Conservation (phyloP, 139 green algal species). For the Edaphochlamys debaryana region DNA sequence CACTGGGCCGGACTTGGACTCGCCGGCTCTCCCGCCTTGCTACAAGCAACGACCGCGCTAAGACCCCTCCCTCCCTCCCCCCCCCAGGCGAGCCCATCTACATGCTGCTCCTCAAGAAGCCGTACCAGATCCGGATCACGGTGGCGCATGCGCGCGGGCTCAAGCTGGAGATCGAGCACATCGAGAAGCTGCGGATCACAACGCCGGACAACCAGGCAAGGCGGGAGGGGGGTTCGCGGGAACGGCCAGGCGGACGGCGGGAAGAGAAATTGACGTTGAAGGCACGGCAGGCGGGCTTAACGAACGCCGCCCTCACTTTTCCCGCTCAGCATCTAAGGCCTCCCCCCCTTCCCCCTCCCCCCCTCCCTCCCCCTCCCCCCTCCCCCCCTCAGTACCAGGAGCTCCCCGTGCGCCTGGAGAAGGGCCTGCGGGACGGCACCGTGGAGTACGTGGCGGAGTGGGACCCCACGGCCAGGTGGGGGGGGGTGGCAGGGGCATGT, state of each 20-base stretch:
- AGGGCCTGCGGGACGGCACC: slow-evolving; percentile 19
- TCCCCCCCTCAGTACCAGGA: neutral
- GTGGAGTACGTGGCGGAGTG: slow-evolving; percentile 18
- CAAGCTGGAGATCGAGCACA: slow-evolving; percentile 4
- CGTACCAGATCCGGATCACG: slow-evolving; percentile 30
- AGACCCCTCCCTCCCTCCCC: too few relatives aligned
- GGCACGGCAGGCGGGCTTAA: too few relatives aligned
- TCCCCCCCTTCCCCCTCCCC: too few relatives aligned
- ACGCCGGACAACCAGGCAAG: slow-evolving; percentile 28
- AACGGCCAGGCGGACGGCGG: neutral
- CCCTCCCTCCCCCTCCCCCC: neutral
- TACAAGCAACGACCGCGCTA: too few relatives aligned
- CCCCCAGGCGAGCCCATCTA: slow-evolving; percentile 42
- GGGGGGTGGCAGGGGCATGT: too few relatives aligned
- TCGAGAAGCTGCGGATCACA: slow-evolving; percentile 20
- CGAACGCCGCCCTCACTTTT: too few relatives aligned
- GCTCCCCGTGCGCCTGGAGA: slow-evolving; percentile 32
- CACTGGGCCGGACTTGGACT: too few relatives aligned
- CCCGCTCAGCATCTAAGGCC: too few relatives aligned
- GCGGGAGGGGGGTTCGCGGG: too few relatives aligned
- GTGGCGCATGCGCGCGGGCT: slow-evolving; percentile 18
- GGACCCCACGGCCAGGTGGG: neutral
- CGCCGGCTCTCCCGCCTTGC: too few relatives aligned
- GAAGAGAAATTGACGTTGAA: too few relatives aligned
- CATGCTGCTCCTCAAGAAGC: slow-evolving; percentile 14